A percentile compares a stretch with the other conserved stretches of the same genome.
These are phyloP conservation scores for Eimeria falciformis DNA, from an alignment of 169 alveolate species.

Conservation along the genomic window DNA sequence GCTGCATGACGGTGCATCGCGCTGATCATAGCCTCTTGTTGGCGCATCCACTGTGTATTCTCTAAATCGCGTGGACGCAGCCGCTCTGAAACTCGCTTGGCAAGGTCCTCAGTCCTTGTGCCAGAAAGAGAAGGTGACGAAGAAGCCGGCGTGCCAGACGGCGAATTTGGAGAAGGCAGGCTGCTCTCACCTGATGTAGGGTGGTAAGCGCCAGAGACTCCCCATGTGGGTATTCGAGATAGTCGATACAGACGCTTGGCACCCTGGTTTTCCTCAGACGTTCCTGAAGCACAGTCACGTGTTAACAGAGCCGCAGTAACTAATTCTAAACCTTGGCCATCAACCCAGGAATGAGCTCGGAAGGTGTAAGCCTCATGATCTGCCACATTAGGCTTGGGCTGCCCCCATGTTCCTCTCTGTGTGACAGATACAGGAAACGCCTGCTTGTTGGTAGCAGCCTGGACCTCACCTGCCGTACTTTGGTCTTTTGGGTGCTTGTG, in stretches of 20 bases:
- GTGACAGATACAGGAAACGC: too few species aligned
- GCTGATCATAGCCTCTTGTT: background rate
- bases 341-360: too few species aligned
- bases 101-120: background rate
- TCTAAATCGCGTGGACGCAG: background rate
- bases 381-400: too few species aligned
- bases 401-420: too few species aligned
- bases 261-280: background rate
- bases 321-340: too few species aligned
- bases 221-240: background rate
- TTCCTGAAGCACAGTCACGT: too few species aligned
- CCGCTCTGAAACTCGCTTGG: too few species aligned
- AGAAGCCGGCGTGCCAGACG: background rate
- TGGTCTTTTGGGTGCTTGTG: too few species aligned
- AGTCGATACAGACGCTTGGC: background rate
- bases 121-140: background rate
- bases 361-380: too few species aligned
- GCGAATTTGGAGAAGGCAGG: background rate
- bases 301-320: too few species aligned
- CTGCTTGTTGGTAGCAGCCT: too few species aligned
- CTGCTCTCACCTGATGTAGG: background rate
- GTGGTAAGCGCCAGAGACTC: background rate
- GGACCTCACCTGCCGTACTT: too few species aligned
- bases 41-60: background rate
- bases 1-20: constrained; percentile 1